phyloP scores from a whole-genome alignment of 768 basidiomycete genomes.

The Panus rudis region DNA sequence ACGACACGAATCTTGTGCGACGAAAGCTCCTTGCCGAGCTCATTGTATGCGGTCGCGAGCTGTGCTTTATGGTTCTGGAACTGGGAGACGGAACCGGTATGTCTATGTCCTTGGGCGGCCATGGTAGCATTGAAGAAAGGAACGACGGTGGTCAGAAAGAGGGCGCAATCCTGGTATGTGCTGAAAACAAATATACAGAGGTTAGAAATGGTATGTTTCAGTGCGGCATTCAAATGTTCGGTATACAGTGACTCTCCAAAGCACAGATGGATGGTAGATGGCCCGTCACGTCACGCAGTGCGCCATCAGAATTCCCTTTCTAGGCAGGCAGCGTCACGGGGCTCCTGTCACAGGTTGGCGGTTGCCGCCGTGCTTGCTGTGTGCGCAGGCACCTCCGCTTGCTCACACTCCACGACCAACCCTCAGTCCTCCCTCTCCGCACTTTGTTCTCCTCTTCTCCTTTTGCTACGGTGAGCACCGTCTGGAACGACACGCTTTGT shows the following conservation, averaged over 20 bases:
- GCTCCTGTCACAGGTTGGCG: no score
- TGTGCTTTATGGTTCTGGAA: conserved; percentile 71
- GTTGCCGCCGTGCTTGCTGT: conserved; percentile 10
- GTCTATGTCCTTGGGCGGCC: conserved; percentile 20
- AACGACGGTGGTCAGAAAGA: conserved; percentile 14
- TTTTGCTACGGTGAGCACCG: conserved; percentile 7
- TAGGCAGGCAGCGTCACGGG: no score
- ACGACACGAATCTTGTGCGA: conserved; percentile 85
- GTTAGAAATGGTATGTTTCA: no score
- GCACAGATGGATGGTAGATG: no score
- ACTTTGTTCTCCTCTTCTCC: not conserved
- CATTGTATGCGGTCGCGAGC: conserved; percentile 93
- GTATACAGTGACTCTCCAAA: no score
- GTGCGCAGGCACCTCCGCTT: conserved; percentile 10
- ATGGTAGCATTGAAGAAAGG: conserved; percentile 22
- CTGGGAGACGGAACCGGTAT: conserved; percentile 24
- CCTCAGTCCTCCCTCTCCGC: conserved; percentile 2
- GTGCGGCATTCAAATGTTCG: no score
- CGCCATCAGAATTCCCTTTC: no score
- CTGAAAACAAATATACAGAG: no score
- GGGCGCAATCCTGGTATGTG: no score
- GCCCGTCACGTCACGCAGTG: no score
- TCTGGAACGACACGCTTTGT: not conserved
- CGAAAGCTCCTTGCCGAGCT: conserved; percentile 93
- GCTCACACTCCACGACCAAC: conserved; percentile 11